Evolutionary conservation across 139 green algal genomes (phyloP).

Genomic region (Auxenochlorella pyrenoidosa): DNA sequence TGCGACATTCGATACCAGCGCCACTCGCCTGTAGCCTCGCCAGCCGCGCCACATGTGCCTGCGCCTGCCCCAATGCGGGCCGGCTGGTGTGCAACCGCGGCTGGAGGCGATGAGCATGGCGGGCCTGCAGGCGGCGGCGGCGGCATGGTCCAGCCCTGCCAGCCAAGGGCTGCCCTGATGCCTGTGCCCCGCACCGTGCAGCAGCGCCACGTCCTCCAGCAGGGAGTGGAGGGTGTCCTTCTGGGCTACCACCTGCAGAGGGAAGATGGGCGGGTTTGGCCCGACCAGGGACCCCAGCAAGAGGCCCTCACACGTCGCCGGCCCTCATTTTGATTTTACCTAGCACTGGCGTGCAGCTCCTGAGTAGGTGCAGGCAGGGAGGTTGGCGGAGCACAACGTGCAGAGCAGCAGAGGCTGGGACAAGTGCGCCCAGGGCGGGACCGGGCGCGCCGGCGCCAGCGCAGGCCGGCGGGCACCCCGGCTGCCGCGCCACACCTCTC

Average conservation of each 20-base stretch:
- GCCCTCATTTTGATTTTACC: no score
- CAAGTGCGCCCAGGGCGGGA: no score
- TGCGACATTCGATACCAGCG: no score
- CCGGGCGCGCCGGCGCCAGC: no score
- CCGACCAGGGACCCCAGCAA: no score
- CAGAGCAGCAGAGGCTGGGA: not conserved
- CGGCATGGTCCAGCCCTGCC: not conserved
- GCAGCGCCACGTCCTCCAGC: conserved; percentile 82
- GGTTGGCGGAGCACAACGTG: not conserved
- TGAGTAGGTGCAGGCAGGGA: not conserved
- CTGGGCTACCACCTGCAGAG: conserved; percentile 37
- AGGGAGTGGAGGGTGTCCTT: conserved; percentile 44
- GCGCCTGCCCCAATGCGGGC: no score
- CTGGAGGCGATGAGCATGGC: no score
- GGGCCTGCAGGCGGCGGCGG: not conserved
- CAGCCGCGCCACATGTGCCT: not conserved
- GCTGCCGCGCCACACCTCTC: conserved; percentile 63
- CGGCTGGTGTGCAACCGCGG: not conserved
- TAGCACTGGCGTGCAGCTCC: not conserved
- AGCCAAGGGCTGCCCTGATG: no score
- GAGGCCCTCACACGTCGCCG: no score
- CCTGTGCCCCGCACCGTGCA: conserved; percentile 67
- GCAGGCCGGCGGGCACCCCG: no score
- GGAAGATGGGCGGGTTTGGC: no score
- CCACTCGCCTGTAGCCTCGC: no score